Conservation (phyloP, 176 grass and related monocot genomes). For the Aegilops longissima region DNA sequence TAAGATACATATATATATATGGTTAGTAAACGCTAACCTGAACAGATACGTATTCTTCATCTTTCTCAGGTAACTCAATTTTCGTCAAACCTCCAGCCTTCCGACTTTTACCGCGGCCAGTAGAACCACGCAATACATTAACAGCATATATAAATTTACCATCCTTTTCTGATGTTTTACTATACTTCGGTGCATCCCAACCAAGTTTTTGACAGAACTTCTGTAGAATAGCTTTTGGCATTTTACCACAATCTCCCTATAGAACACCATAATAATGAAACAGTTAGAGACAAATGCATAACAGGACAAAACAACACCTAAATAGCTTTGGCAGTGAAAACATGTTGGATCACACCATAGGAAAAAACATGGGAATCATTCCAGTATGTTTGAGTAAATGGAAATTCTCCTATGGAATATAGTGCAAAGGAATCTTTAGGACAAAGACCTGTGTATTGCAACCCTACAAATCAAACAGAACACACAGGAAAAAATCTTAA, state of each 20-base stretch:
- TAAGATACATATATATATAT: conserved; percentile 3
- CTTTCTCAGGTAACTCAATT: conserved; percentile 65
- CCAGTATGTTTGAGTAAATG: background rate
- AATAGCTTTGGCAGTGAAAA: conserved; percentile 10
- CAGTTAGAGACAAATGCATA: conserved; percentile 18
- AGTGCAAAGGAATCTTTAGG: background rate
- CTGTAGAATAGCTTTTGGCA: conserved; percentile 81
- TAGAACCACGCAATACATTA: conserved; percentile 71
- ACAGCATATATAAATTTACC: conserved; percentile 84
- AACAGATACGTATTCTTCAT: conserved; percentile 73
- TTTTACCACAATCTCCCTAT: conserved; percentile 76
- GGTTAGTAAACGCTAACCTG: conserved; percentile 51
- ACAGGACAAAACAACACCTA: conserved; percentile 22
- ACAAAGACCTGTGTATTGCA: background rate
- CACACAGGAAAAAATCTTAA: background rate
- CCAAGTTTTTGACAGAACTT: conserved; percentile 91
- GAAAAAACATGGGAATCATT: background rate
- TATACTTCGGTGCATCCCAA: conserved; percentile 92
- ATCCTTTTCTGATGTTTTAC: conserved; percentile 78
- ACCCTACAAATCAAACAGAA: conserved; percentile 1
- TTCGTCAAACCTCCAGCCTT: conserved; percentile 91
- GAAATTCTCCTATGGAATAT: background rate
- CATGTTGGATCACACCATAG: background rate
- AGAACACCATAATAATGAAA: conserved; percentile 18
- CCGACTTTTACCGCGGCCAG: conserved; percentile 87